Percentiles rank a stretch among this genome's conserved stretches.
Conservation (phyloP, 2,329 filamentous ascomycete genomes). For the Fusarium buharicum region DNA sequence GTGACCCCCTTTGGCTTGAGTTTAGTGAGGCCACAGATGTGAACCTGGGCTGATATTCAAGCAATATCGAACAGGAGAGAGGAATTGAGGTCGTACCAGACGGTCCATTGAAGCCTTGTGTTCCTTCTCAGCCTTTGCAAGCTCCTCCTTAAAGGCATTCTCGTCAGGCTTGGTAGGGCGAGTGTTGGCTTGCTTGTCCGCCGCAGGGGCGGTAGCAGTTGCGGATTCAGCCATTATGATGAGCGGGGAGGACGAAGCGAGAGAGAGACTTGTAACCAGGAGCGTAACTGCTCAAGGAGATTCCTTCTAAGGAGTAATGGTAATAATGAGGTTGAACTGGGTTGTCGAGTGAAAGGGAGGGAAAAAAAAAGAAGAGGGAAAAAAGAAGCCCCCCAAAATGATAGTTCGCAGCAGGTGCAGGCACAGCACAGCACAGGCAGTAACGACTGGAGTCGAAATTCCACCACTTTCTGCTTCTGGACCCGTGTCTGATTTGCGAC, state of each 20-base stretch:
- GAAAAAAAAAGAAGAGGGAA: constrained; percentile 23
- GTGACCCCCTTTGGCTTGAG: constrained; percentile 8
- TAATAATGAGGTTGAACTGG: constrained; percentile 36
- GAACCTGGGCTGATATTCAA: constrained; percentile 27
- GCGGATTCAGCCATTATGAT: constrained; percentile 59
- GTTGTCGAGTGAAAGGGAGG: constrained; percentile 20
- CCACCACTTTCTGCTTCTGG: constrained; percentile 44
- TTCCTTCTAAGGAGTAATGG: constrained; percentile 15
- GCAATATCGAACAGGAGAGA: constrained; percentile 6
- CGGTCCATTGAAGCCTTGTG: constrained; percentile 78
- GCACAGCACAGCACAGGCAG: no score
- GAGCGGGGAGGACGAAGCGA: constrained; percentile 35
- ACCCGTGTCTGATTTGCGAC: constrained; percentile 45
- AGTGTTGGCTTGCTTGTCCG: constrained; percentile 54
- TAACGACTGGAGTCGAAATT: constrained; percentile 38
- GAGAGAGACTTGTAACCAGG: constrained; percentile 33
- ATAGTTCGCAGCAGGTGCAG: constrained; percentile 25
- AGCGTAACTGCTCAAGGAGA: constrained; percentile 35
- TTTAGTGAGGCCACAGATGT: constrained; percentile 34
- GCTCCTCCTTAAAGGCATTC: constrained; percentile 80
- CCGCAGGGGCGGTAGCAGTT: constrained; percentile 57
- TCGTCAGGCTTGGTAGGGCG: constrained; percentile 91
- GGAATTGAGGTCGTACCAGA: constrained; percentile 51
- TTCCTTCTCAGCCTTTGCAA: constrained; percentile 87
- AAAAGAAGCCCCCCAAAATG: constrained; percentile 30